phyloP scores from a whole-genome alignment of 441 rosid genomes.

The Brassica hybrid region DNA sequence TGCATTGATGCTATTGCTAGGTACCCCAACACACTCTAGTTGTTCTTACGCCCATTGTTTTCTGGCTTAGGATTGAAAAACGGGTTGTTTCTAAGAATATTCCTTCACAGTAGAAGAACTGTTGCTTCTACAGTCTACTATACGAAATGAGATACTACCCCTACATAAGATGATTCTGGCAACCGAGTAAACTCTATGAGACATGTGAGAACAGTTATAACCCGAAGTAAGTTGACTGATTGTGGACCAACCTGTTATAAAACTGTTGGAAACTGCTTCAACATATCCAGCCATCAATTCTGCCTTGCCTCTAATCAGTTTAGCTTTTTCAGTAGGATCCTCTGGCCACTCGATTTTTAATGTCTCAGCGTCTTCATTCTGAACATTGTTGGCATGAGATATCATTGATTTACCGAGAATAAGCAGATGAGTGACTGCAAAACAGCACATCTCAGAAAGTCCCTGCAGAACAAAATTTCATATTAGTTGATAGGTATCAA shows the following conservation, averaged over 20 bases:
- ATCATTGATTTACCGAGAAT: conserved; percentile 78
- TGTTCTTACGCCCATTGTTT: not conserved
- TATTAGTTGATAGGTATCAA: conserved; percentile 13
- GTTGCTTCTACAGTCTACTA: not conserved
- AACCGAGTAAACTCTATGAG: not conserved
- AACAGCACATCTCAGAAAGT: conserved; percentile 91
- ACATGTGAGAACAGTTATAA: not conserved
- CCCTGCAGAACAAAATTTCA: conserved; percentile 65
- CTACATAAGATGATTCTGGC: not conserved
- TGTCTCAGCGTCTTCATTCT: conserved; percentile 64
- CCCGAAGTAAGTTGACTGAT: conserved; percentile 3
- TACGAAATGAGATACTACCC: not conserved
- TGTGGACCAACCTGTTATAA: conserved; percentile 75
- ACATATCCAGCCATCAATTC: conserved; percentile 71
- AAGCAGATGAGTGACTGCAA: conserved; percentile 87
- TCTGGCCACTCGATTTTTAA: conserved; percentile 87
- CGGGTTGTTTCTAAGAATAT: not conserved
- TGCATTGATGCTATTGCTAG: not conserved
- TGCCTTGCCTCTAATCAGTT: conserved; percentile 69
- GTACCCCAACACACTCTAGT: not conserved
- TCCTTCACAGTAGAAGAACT: not conserved
- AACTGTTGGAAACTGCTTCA: conserved; percentile 87
- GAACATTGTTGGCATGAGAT: conserved; percentile 64
- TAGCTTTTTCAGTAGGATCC: conserved; percentile 86
- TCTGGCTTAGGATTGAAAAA: not conserved